These are phyloP conservation scores for Gossypium davidsonii DNA, from an alignment of 441 rosid species.

Conservation along the genomic window DNA sequence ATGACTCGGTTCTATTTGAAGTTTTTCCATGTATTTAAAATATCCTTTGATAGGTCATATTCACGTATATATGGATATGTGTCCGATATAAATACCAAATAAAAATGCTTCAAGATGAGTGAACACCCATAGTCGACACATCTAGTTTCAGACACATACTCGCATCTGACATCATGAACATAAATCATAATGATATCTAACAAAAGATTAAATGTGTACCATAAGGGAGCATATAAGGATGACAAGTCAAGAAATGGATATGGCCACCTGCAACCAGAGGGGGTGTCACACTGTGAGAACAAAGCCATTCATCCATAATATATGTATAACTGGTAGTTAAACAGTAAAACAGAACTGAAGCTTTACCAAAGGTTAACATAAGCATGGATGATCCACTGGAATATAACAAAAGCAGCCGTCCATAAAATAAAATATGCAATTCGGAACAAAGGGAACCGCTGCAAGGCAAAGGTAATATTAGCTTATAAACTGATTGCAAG, in stretches of 20 bases:
- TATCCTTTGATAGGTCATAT: no score
- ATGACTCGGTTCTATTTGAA: no score
- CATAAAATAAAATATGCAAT: conserved; percentile 64
- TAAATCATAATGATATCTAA: neutral
- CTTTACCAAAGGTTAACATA: conserved; percentile 61
- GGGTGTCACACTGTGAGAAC: conserved; percentile 5
- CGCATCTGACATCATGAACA: neutral
- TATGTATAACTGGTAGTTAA: neutral
- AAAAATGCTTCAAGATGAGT: no score
- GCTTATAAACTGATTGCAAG: neutral
- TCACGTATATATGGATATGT: no score
- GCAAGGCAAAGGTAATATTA: conserved; percentile 20
- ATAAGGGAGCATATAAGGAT: conserved; percentile 62
- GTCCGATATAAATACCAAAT: no score
- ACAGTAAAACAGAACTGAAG: neutral
- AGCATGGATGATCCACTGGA: conserved; percentile 89
- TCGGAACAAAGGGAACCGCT: conserved; percentile 79
- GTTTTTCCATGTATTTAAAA: no score
- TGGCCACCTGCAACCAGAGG: conserved; percentile 73
- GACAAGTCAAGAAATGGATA: conserved; percentile 85
- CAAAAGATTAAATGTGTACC: conserved; percentile 36
- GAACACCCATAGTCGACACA: neutral
- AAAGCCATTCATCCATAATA: neutral
- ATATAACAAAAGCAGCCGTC: conserved; percentile 59
- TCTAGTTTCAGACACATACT: neutral